Evolutionary conservation across 192 early-diverging fungal genomes (phyloP).

Genomic region (Mortierella claussenii): DNA sequence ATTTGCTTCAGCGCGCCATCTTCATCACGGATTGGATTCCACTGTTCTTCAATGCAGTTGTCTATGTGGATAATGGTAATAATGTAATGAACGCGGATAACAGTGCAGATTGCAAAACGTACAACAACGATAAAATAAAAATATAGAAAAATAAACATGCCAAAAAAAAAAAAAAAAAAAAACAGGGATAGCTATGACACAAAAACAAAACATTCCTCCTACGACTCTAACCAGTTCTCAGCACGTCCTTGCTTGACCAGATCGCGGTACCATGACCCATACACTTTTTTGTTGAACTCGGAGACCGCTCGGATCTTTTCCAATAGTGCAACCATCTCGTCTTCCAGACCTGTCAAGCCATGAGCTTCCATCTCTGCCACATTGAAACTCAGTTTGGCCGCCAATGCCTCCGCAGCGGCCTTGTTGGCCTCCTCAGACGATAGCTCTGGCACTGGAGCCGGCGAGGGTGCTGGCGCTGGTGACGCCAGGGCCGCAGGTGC

Average conservation of each 20-base stretch:
- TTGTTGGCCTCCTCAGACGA: constrained; percentile 43
- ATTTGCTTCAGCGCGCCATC: background rate
- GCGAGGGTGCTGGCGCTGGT: background rate
- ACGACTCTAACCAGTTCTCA: constrained; percentile 35
- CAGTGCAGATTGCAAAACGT: background rate
- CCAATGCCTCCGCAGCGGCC: constrained; percentile 43
- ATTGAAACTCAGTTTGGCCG: constrained; percentile 48
- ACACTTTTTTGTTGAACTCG: constrained; percentile 54
- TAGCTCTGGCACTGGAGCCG: background rate
- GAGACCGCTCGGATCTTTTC: constrained; percentile 46
- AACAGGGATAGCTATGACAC: background rate
- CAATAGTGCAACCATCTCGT: constrained; percentile 50
- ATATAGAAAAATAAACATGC: constrained; percentile 1
- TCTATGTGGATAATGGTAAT: too few species aligned
- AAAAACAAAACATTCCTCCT: background rate
- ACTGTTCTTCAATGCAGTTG: too few species aligned
- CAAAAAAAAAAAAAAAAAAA: constrained; percentile 6
- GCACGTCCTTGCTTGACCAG: constrained; percentile 41
- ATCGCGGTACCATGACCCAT: constrained; percentile 48
- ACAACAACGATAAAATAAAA: constrained; percentile 3
- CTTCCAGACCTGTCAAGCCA: constrained; percentile 48
- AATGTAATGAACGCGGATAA: background rate
- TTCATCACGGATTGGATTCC: too few species aligned
- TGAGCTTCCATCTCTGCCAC: constrained; percentile 49
- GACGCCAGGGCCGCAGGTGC: background rate